Evolutionary conservation across 176 grass and related monocot species (phyloP).

Genomic region (bread wheat (Triticum aestivum)): IWGSC_CS_RefSeq_v2.1 NC_057808.1:400972653-400973152

Average conservation of each 20-base stretch:
- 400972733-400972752: not conserved
- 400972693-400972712: not conserved
- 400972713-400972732: not conserved
- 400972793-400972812: slow-evolving; percentile 52
- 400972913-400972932: slow-evolving; percentile 24
- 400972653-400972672: not conserved
- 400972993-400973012: not conserved
- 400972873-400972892: slow-evolving; percentile 34
- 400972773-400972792: slow-evolving; percentile 61
- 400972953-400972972: slow-evolving; percentile 30
- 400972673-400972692: slow-evolving; percentile 19
- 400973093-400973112: slow-evolving; percentile 41
- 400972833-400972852: slow-evolving; percentile 48
- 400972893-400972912: slow-evolving; percentile 59
- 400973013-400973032: slow-evolving; percentile 22
- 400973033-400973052: slow-evolving; percentile 14
- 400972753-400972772: slow-evolving; percentile 48
- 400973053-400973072: not conserved
- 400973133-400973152: not conserved
- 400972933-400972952: slow-evolving; percentile 11
- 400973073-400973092: slow-evolving; percentile 33
- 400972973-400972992: not conserved
- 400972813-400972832: slow-evolving; percentile 56
- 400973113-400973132: slow-evolving; percentile 4
- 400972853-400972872: slow-evolving; percentile 46